Evolutionary conservation across 108 stramenopile species (phyloP).

Genomic region (Cyclostephanos tholiformis): DNA sequence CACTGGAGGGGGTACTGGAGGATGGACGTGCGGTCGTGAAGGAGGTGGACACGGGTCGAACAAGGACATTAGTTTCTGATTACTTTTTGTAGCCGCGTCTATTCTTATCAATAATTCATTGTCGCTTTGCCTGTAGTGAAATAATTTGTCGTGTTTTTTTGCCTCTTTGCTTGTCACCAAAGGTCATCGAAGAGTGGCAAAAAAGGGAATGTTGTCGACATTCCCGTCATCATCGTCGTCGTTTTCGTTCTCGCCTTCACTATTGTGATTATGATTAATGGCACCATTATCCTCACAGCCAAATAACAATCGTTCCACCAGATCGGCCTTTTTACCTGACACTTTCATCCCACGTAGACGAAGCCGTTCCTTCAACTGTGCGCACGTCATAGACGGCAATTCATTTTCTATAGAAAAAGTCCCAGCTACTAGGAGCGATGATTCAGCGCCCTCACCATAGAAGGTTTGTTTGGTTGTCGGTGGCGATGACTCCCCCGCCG

Average conservation of each 20-base stretch:
- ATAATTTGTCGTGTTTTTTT: neutral
- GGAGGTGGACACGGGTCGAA: constrained; percentile 40
- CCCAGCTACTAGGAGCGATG: neutral
- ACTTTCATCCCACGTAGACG: constrained; percentile 37
- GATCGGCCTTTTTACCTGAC: constrained; percentile 40
- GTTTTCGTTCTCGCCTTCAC: no score
- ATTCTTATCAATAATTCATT: neutral
- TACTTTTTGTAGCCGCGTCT: constrained; percentile 38
- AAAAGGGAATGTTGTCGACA: constrained; percentile 3
- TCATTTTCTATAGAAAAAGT: neutral
- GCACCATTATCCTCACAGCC: neutral
- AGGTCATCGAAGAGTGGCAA: constrained; percentile 11
- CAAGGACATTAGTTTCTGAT: constrained; percentile 49
- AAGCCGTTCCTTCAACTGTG: constrained; percentile 32
- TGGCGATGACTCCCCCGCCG: neutral
- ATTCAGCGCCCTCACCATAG: neutral
- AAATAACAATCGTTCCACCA: constrained; percentile 29
- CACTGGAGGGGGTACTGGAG: constrained; percentile 36
- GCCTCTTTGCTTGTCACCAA: neutral
- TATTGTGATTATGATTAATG: neutral
- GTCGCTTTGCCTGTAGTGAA: neutral
- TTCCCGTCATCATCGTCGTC: neutral
- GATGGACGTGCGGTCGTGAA: constrained; percentile 49
- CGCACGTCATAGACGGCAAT: constrained; percentile 30
- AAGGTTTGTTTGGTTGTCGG: neutral